Percentiles rank a stretch among this genome's conserved stretches.
phyloP scores from a whole-genome alignment of 2,329 filamentous ascomycete species.

The Cytospora piceae region DNA sequence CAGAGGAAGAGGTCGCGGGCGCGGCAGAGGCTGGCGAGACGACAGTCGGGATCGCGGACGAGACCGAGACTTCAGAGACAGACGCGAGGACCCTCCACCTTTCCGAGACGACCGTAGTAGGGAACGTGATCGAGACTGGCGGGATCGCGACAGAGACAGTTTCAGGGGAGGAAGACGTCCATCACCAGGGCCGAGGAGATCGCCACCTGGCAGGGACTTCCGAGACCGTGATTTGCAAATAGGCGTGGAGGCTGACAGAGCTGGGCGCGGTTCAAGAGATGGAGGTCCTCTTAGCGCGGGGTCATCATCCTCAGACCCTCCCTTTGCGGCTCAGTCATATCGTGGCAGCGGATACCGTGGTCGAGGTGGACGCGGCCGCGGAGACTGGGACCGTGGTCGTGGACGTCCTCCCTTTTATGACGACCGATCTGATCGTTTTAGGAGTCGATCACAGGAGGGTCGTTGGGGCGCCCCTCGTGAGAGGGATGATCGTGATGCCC shows the following conservation, averaged over 20 bases:
- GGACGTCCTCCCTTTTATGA: slow-evolving; percentile 60
- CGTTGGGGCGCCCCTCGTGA: slow-evolving; percentile 55
- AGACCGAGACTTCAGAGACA: slow-evolving; percentile 64
- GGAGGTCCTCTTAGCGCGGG: slow-evolving; percentile 69
- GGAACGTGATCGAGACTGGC: slow-evolving; percentile 58
- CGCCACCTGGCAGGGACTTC: slow-evolving; percentile 67
- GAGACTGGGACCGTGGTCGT: slow-evolving; percentile 55
- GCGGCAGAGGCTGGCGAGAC: slow-evolving; percentile 61
- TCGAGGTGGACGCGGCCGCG: slow-evolving; percentile 55
- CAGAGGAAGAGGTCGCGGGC: slow-evolving; percentile 60
- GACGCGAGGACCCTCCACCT: slow-evolving; percentile 49
- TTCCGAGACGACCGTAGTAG: slow-evolving; percentile 64
- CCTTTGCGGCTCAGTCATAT: slow-evolving; percentile 58
- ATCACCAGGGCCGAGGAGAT: slow-evolving; percentile 64
- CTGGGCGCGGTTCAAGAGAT: slow-evolving; percentile 71
- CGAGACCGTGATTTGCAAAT: slow-evolving; percentile 63
- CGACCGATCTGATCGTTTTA: slow-evolving; percentile 63
- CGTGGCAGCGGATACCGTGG: slow-evolving; percentile 61
- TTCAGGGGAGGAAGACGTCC: slow-evolving; percentile 60
- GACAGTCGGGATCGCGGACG: slow-evolving; percentile 65
- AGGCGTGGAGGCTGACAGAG: slow-evolving; percentile 68
- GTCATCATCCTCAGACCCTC: slow-evolving; percentile 70
- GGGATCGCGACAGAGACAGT: slow-evolving; percentile 56
- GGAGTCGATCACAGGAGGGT: slow-evolving; percentile 69
- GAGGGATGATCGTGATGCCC: slow-evolving; percentile 46